A percentile compares a stretch with the other conserved stretches of the same genome.
Conservation (phyloP, 106 monocot species). For the Dioscorea zingiberensis region DNA sequence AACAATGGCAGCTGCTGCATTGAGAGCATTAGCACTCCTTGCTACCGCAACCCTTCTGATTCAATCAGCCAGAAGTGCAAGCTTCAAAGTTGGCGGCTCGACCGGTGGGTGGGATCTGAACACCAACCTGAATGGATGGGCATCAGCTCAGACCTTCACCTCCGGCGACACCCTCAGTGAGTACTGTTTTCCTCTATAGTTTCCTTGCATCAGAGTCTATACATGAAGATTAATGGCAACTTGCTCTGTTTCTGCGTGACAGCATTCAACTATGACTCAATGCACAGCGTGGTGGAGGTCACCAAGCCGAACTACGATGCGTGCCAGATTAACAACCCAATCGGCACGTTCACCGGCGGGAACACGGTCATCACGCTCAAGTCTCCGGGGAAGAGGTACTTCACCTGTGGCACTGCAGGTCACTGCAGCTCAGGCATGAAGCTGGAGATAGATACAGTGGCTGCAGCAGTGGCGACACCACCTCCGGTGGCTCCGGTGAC, state of each 20-base stretch:
- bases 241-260: background rate
- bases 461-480: conserved; percentile 7
- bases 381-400: conserved; percentile 39
- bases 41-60: conserved; percentile 8
- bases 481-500: background rate
- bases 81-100: conserved; percentile 16
- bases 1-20: background rate
- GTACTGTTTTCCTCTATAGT: background rate
- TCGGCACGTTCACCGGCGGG: conserved; percentile 11
- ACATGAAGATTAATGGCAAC: too few species aligned
- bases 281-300: conserved; percentile 42
- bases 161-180: conserved; percentile 30
- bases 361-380: conserved; percentile 30
- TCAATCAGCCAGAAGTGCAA: conserved; percentile 8
- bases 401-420: conserved; percentile 44
- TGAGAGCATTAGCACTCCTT: conserved; percentile 5
- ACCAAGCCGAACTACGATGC: conserved; percentile 40
- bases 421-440: conserved; percentile 55
- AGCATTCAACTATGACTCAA: conserved; percentile 33
- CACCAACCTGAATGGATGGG: conserved; percentile 22
- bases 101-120: conserved; percentile 21
- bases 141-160: conserved; percentile 6
- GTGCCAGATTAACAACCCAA: conserved; percentile 27
- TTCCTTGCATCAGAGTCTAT: too few species aligned
- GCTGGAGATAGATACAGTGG: conserved; percentile 21